These are phyloP conservation scores for Agastache rugosa DNA, from an alignment of 257 asterid genomes.

Conservation along the genomic window DNA sequence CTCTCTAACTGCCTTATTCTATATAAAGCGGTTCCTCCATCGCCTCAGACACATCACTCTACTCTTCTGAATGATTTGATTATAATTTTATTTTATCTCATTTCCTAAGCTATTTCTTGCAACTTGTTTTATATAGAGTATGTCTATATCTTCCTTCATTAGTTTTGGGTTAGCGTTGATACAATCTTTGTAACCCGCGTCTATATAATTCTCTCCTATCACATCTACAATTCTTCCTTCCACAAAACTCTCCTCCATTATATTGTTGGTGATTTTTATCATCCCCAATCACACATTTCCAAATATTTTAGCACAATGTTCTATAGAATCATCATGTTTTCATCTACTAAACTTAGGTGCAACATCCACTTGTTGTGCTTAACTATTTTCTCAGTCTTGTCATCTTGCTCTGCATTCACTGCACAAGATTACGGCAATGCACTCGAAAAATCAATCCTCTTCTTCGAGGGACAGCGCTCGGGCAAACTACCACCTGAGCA, in stretches of 20 bases:
- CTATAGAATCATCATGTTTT: slow-evolving; percentile 27
- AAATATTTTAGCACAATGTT: not conserved
- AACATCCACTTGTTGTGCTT: slow-evolving; percentile 38
- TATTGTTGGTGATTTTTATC: too few relatives aligned
- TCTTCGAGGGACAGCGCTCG: slow-evolving; percentile 88
- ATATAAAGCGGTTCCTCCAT: slow-evolving; percentile 35
- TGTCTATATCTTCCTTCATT: too few relatives aligned
- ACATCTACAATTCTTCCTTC: too few relatives aligned
- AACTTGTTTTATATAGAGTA: too few relatives aligned
- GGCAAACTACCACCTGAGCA: slow-evolving; percentile 69
- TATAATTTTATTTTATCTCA: too few relatives aligned
- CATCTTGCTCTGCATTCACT: slow-evolving; percentile 60
- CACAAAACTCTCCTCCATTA: too few relatives aligned
- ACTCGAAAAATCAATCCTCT: slow-evolving; percentile 69
- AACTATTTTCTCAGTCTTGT: slow-evolving; percentile 28
- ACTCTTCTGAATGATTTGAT: too few relatives aligned
- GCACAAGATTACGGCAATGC: slow-evolving; percentile 64
- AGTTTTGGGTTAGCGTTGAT: too few relatives aligned
- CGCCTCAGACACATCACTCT: too few relatives aligned
- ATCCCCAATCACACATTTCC: not conserved
- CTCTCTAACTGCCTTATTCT: slow-evolving; percentile 48
- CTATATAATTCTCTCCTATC: too few relatives aligned
- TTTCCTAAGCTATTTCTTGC: too few relatives aligned
- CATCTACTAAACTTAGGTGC: not conserved
- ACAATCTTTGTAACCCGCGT: too few relatives aligned